These are phyloP conservation scores for Vitis vinifera DNA, from an alignment of 164 flowering plant genomes.

Conservation along the genomic window DNA sequence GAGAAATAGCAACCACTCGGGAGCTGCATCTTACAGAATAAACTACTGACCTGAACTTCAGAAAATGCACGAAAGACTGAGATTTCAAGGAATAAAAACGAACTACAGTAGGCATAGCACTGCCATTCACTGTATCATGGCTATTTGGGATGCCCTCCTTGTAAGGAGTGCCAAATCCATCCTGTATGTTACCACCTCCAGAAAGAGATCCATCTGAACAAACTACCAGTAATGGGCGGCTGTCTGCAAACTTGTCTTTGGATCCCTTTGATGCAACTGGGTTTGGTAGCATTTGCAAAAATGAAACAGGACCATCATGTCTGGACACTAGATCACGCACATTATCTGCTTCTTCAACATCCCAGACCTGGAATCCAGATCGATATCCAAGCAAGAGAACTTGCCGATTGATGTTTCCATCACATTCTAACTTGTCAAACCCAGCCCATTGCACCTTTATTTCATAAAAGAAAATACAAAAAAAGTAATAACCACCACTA, in stretches of 20 bases:
- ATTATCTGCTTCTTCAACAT: conserved; percentile 75
- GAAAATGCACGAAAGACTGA: conserved; percentile 61
- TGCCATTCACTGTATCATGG: conserved; percentile 39
- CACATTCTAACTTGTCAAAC: conserved; percentile 70
- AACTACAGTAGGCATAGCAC: conserved; percentile 48
- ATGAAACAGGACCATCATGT: conserved; percentile 72
- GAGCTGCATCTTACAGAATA: conserved; percentile 77
- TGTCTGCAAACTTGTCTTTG: conserved; percentile 55
- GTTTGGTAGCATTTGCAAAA: conserved; percentile 67
- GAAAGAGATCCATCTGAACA: conserved; percentile 53
- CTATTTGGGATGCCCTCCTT: conserved; percentile 31
- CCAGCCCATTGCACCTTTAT: conserved; percentile 82
- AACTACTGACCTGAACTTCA: conserved; percentile 69
- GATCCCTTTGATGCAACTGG: conserved; percentile 40
- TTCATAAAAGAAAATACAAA: background rate
- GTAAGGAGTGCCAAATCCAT: conserved; percentile 25
- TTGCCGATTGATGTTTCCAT: conserved; percentile 33
- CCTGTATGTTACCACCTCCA: conserved; percentile 32
- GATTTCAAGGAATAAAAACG: conserved; percentile 72
- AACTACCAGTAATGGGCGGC: conserved; percentile 62
- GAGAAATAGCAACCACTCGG: conserved; percentile 69
- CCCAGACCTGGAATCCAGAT: conserved; percentile 90
- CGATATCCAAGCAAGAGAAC: conserved; percentile 71
- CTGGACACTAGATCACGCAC: conserved; percentile 63
- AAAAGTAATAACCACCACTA: background rate